Conservation (phyloP, 2,329 filamentous ascomycete species). For the Pestalotiopsis sp. region DNA sequence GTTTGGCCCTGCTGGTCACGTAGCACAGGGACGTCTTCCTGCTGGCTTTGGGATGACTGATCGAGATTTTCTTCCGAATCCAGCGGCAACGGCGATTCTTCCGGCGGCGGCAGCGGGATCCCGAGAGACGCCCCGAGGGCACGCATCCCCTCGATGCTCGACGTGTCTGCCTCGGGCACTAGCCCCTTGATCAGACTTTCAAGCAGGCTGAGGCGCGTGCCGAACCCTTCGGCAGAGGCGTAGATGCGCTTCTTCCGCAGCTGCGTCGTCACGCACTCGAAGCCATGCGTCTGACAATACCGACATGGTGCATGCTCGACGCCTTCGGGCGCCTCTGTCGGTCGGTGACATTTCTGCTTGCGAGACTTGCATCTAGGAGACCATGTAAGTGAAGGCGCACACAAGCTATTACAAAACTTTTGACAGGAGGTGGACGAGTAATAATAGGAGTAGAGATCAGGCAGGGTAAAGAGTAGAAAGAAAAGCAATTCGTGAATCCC, state of each 20-base stretch:
- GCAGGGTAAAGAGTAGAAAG: background rate
- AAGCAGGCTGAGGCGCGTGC: slow-evolving; percentile 41
- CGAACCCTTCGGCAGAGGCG: slow-evolving; percentile 43
- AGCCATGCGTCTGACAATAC: slow-evolving; percentile 43
- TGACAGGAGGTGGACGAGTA: background rate
- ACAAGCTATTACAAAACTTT: background rate
- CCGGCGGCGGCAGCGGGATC: slow-evolving; percentile 38
- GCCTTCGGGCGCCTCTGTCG: slow-evolving; percentile 22
- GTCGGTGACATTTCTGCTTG: slow-evolving; percentile 47
- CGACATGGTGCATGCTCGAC: slow-evolving; percentile 39
- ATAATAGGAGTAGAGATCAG: background rate
- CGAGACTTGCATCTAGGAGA: slow-evolving; percentile 42
- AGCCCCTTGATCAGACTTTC: slow-evolving; percentile 47
- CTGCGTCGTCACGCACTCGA: slow-evolving; percentile 45
- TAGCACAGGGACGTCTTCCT: slow-evolving; percentile 38
- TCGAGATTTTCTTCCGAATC: slow-evolving; percentile 22
- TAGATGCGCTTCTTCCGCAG: slow-evolving; percentile 47
- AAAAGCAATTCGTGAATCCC: background rate
- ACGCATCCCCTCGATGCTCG: slow-evolving; percentile 43
- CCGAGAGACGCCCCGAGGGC: slow-evolving; percentile 40
- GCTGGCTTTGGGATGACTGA: slow-evolving; percentile 14
- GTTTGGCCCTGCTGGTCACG: slow-evolving; percentile 46
- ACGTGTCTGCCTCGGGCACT: slow-evolving; percentile 43
- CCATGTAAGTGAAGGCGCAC: slow-evolving; percentile 1
- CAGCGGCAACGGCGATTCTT: slow-evolving; percentile 4